Conservation (phyloP, 768 basidiomycete genomes). For the Tricholoma saponaceum region DNA sequence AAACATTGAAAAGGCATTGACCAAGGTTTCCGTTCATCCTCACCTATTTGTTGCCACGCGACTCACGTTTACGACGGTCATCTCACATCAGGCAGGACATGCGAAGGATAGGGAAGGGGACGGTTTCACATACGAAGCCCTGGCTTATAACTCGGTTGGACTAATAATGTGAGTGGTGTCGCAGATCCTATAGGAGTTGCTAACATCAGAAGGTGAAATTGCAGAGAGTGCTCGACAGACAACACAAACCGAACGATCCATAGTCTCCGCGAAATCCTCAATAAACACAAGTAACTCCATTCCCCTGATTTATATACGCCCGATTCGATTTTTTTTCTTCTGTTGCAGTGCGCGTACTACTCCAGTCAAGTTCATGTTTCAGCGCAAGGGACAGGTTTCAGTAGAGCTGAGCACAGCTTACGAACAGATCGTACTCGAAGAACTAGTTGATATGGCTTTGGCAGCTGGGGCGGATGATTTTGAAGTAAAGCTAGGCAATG, state of each 20-base stretch:
- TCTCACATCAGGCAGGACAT: constrained; percentile 38
- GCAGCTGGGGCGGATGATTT: constrained; percentile 19
- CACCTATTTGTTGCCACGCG: not conserved
- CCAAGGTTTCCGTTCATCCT: constrained; percentile 34
- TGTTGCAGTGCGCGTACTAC: constrained; percentile 52
- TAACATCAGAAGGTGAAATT: not conserved
- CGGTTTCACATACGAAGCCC: constrained; percentile 55
- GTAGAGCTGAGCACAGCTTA: constrained; percentile 36
- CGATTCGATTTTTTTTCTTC: not conserved
- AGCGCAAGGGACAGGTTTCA: constrained; percentile 48
- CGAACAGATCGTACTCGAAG: constrained; percentile 28
- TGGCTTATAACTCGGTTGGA: constrained; percentile 55
- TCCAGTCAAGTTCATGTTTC: constrained; percentile 65
- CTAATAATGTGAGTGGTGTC: constrained; percentile 53
- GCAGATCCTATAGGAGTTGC: not conserved
- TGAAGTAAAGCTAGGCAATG: constrained; percentile 1
- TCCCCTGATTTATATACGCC: not conserved
- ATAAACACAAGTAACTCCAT: constrained; percentile 39
- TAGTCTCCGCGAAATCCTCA: constrained; percentile 49
- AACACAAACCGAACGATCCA: constrained; percentile 61
- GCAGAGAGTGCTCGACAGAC: constrained; percentile 59
- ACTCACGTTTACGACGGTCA: not conserved
- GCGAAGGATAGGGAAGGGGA: constrained; percentile 43
- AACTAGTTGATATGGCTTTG: constrained; percentile 20
- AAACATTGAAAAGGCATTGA: constrained; percentile 61